Evolutionary conservation across 2,329 filamentous ascomycete genomes (phyloP).

Genomic region (Oidium heveae): DNA sequence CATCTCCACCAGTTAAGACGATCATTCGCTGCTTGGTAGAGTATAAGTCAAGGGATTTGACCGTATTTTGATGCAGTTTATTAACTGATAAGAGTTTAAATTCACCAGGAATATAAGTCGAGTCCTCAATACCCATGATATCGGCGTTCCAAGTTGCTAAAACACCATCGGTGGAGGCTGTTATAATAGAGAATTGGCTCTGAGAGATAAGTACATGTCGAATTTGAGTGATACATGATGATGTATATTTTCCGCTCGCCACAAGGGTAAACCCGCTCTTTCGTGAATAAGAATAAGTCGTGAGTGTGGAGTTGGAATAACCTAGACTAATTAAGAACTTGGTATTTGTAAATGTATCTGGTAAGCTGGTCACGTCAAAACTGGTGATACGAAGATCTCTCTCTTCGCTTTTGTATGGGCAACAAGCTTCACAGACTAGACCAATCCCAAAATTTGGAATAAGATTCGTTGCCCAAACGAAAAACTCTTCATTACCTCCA

Average conservation of each 20-base stretch:
- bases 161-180: conserved; percentile 61
- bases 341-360: background rate
- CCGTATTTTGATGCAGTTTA: conserved; percentile 52
- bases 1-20: conserved; percentile 62
- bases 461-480: conserved; percentile 43
- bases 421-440: conserved; percentile 29
- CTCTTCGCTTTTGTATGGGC: conserved; percentile 24
- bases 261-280: conserved; percentile 22
- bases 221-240: conserved; percentile 49
- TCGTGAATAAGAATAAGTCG: conserved; percentile 24
- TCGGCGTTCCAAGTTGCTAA: conserved; percentile 31
- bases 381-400: conserved; percentile 55
- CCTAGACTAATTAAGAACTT: conserved; percentile 37
- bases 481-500: conserved; percentile 72
- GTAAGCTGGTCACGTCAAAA: conserved; percentile 31
- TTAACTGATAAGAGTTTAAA: conserved; percentile 8
- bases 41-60: conserved; percentile 36
- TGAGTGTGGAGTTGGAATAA: conserved; percentile 64
- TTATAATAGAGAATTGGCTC: conserved; percentile 22
- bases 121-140: background rate
- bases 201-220: conserved; percentile 17
- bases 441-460: conserved; percentile 25
- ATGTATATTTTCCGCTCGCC: conserved; percentile 34
- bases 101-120: background rate
- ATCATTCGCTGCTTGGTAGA: conserved; percentile 17